A percentile compares a stretch with the other conserved stretches of the same genome.
These are phyloP conservation scores for Sporothrix pseudoabietina DNA, from an alignment of 2,329 filamentous ascomycete species.

Conservation along the genomic window DNA sequence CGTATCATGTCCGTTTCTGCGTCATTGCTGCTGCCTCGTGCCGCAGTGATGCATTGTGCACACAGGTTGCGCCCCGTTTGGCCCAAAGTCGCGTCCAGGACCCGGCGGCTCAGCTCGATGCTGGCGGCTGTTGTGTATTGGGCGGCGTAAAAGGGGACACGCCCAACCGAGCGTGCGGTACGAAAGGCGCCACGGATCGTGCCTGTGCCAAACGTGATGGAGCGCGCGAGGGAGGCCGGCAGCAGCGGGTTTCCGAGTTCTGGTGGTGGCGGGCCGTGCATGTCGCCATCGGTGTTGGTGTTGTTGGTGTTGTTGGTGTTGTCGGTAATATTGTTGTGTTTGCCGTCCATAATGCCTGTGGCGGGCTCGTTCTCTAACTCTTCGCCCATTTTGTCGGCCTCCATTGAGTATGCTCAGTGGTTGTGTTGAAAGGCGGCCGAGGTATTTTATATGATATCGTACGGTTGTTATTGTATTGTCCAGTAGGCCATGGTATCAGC, in stretches of 20 bases:
- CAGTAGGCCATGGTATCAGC: neutral
- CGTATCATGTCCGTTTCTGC: neutral
- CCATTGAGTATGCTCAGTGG: neutral
- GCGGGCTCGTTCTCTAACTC: neutral
- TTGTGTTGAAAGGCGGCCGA: neutral
- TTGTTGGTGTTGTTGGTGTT: neutral
- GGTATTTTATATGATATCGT: too few species aligned
- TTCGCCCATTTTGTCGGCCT: neutral
- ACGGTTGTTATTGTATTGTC: neutral
- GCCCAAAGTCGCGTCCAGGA: constrained; percentile 58
- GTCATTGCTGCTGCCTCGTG: neutral
- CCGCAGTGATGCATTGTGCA: constrained; percentile 23
- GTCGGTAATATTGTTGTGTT: neutral
- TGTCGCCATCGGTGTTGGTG: neutral
- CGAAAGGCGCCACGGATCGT: constrained; percentile 61
- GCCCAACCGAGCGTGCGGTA: constrained; percentile 54
- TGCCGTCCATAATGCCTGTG: neutral
- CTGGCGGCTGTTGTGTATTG: constrained; percentile 60
- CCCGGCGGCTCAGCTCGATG: constrained; percentile 57
- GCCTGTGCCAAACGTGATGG: constrained; percentile 62
- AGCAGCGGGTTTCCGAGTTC: constrained; percentile 46
- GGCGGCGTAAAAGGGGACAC: constrained; percentile 56
- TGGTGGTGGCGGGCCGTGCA: constrained; percentile 28
- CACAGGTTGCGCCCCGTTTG: constrained; percentile 55
- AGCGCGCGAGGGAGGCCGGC: constrained; percentile 58